Base-by-base conservation (phyloP, 2,329 filamentous ascomycete species). In the Beauveria sp. region DNA sequence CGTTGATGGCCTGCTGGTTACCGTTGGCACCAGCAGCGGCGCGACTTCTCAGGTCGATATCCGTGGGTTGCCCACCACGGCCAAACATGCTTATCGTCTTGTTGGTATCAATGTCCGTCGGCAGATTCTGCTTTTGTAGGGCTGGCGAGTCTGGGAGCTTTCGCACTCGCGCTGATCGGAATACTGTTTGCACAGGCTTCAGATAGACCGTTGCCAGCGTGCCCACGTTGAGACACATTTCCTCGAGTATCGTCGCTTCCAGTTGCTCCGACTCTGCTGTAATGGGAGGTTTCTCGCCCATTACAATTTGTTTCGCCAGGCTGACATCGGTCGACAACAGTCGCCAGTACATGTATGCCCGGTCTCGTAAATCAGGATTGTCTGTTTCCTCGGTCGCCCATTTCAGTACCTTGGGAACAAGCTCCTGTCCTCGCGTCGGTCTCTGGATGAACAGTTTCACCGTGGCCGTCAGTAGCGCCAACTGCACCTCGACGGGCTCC, bases 361-460 rank as follows among this genome's bases (percentile, higher is more conserved):
- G 83, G 73, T 99, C 95, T 65, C 95, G 87, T 30, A 99, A 84
- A 74, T 99, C 95, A 0, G 95, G 95, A 74, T 99, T 97, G 71
- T 99, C 95, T n/a, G 93, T 98, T 73, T 98, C 95, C 73, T 98
- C 95, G 0, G 95, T 99, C 5, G 95, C 96, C 93, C 95, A 98
- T 75, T 98, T 98, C 56, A 99, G 80, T 2, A 98, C 93, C 70
- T 92, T 92, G 1, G 93, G 95, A 0, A 99, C 93, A 7, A 99
- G 81, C 58, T 96, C 87, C 70, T 96, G 93, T 28, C 91, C 95
- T 71, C 96, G 96, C 18, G 93, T 97, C 0, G 95, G 95, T 24
- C 95, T 85, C 72, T 98, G 95, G 66, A 99, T 97, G 76, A 99
- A 99, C 2, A 99, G 81, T 74, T 99, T 99, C 42, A 99, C 95